These are phyloP conservation scores for Sphaerosporella brunnea DNA, from an alignment of 495 filamentous ascomycete species.

Conservation along the genomic window DNA sequence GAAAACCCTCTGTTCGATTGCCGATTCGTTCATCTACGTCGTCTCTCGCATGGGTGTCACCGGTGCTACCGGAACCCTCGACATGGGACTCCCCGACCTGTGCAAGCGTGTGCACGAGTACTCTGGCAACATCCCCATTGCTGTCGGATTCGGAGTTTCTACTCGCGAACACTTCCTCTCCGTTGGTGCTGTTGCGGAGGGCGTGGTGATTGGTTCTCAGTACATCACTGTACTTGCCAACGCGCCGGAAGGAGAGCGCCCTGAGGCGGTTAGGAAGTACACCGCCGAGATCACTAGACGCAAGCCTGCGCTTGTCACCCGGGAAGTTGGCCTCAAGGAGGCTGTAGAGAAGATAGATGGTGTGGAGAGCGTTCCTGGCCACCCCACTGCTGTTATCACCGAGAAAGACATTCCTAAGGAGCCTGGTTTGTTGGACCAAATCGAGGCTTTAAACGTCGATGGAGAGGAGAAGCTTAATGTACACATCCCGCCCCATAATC, in stretches of 20 bases:
- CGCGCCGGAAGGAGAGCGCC: conserved; percentile 48
- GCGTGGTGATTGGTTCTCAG: conserved; percentile 94
- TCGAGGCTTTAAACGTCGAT: conserved; percentile 49
- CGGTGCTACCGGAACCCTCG: conserved; percentile 69
- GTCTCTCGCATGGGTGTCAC: conserved; percentile 96
- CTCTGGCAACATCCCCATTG: conserved; percentile 76
- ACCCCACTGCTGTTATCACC: conserved; percentile 44
- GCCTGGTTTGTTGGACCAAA: conserved; percentile 50
- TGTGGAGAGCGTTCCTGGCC: conserved; percentile 33
- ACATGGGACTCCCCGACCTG: conserved; percentile 58
- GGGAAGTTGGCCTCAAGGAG: conserved; percentile 48
- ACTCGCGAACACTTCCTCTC: conserved; percentile 84
- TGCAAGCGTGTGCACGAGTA: conserved; percentile 74
- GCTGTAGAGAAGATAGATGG: conserved; percentile 38
- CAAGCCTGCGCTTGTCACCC: conserved; percentile 30
- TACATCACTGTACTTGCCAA: conserved; percentile 65
- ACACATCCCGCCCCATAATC: background rate
- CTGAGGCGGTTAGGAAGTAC: conserved; percentile 68
- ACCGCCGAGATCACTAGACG: conserved; percentile 63
- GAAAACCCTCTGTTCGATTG: conserved; percentile 89
- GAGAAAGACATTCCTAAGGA: conserved; percentile 39
- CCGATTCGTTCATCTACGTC: conserved; percentile 98
- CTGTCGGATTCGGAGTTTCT: conserved; percentile 89
- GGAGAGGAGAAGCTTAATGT: conserved; percentile 26
- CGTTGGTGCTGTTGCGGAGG: conserved; percentile 68